phyloP scores from a whole-genome alignment of 129 eudicot genomes.

The Saposhnikovia divaricata region DNA sequence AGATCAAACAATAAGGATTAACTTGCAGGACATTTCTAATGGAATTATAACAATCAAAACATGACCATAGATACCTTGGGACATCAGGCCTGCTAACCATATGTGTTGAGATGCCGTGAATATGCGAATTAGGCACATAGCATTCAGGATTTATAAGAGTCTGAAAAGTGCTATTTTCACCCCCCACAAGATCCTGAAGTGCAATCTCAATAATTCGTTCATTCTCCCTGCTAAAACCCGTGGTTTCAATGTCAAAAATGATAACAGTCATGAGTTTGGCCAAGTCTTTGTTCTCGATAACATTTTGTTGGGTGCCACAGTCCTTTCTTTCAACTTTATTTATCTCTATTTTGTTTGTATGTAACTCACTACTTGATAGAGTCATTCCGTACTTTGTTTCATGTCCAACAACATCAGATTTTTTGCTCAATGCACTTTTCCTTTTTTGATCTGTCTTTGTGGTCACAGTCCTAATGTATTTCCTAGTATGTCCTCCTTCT shows the following conservation, averaged over 20 bases:
- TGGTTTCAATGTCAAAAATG: slow-evolving; percentile 77
- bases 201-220: slow-evolving; percentile 89
- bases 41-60: not conserved
- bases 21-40: not conserved
- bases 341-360: slow-evolving; percentile 27
- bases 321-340: slow-evolving; percentile 29
- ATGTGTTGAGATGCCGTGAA: slow-evolving; percentile 55
- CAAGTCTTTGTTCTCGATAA: slow-evolving; percentile 31
- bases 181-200: slow-evolving; percentile 72
- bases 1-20: not conserved
- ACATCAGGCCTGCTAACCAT: slow-evolving; percentile 61
- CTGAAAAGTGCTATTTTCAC: slow-evolving; percentile 77
- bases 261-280: slow-evolving; percentile 39
- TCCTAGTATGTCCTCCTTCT: slow-evolving; percentile 44
- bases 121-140: slow-evolving; percentile 34
- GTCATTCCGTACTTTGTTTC: slow-evolving; percentile 34
- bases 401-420: slow-evolving; percentile 29
- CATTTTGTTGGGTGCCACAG: slow-evolving; percentile 27
- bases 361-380: slow-evolving; percentile 21
- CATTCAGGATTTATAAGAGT: slow-evolving; percentile 73
- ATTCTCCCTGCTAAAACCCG: slow-evolving; percentile 50
- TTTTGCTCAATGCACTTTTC: slow-evolving; percentile 26
- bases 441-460: slow-evolving; percentile 35
- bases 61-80: slow-evolving; percentile 51
- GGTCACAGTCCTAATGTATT: slow-evolving; percentile 39